Percentiles rank a stretch among this genome's conserved stretches.
phyloP scores from a whole-genome alignment of 1,284 basidiomycete genomes.

The Anthracocystis panici-leucophaei region DNA sequence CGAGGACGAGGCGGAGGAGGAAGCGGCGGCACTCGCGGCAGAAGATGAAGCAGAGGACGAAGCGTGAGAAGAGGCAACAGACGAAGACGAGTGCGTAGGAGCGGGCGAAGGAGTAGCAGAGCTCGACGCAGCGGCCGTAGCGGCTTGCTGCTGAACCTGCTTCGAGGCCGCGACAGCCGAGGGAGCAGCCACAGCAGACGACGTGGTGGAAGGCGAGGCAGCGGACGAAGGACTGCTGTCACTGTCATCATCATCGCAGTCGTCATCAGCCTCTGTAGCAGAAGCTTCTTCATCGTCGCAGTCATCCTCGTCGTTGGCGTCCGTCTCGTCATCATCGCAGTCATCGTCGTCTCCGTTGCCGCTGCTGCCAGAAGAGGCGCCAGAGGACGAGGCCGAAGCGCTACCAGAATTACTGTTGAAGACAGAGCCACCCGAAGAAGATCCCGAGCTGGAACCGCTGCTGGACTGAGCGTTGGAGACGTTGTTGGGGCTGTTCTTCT shows the following conservation, averaged over 20 bases:
- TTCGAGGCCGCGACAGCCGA: constrained; percentile 7
- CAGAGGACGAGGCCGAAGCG: constrained; percentile 21
- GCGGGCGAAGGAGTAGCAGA: constrained; percentile 27
- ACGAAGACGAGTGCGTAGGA: constrained; percentile 13
- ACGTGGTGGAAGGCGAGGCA: constrained; percentile 3
- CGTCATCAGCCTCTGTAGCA: constrained; percentile 16
- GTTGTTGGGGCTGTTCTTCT: too few relatives aligned
- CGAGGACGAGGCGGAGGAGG: constrained; percentile 15
- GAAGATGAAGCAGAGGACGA: constrained; percentile 16
- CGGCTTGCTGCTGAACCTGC: constrained; percentile 16
- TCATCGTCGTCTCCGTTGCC: constrained; percentile 15
- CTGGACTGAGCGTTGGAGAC: constrained; percentile 11
- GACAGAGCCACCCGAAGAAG: constrained; percentile 17
- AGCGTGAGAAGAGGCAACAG: constrained; percentile 14
- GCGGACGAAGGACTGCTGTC: constrained; percentile 21
- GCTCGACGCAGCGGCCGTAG: constrained; percentile 11
- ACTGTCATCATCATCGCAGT: constrained; percentile 25
- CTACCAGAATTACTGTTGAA: constrained; percentile 9
- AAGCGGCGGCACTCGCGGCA: constrained; percentile 9
- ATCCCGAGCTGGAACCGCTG: constrained; percentile 15
- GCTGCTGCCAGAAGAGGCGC: constrained; percentile 20
- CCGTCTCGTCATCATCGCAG: constrained; percentile 26
- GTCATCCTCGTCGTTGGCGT: constrained; percentile 33
- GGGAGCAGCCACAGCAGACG: constrained; percentile 13
- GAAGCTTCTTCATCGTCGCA: constrained; percentile 28